Evolutionary conservation across 805 yeast genomes (phyloP), one percentile per base, ranked within the genome.

Genomic region (Myxozyma geophila): DNA sequence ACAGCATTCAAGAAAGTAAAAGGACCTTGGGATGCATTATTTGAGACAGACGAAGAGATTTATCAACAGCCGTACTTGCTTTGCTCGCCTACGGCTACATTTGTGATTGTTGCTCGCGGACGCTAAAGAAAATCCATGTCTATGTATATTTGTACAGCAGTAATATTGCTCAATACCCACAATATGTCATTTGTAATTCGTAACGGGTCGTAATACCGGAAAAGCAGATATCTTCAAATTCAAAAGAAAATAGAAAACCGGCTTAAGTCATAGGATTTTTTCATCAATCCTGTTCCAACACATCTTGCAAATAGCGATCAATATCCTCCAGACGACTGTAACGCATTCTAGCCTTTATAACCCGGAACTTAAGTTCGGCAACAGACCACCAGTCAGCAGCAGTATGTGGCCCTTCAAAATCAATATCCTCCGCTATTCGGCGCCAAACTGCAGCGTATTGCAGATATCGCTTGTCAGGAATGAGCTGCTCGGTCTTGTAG

Each of bases 391-490:
- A 63, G 9, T 55, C 67, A 13, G 44, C 58, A 9, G 64, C 60
- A n/a, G 61, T 47, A 41, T 63, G 67, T n/a, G 64, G 64, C 7
- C 67, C 64, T 36, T 60, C 64, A 41, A 57, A 23, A 50, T 63
- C 67, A 21, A 60, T 63, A 10, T 63, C 64, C 33, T 63, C 67
- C 6, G 64, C 67, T 12, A 63, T 44, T 8, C 60, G 44, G 8
- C 67, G 37, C 67, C 67, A 60, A 8, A 63, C 56, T 21, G 67
- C 64, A 9, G 67, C 67, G 36, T 54, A 60, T 13, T 60, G 67
- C 17, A 63, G 54, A 50, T 63, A 63, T 28, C 64, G 46, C n/a
- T 40, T 35, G 35, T 56, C 55, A 15, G 54, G 54, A 12, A 47
- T 28, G 9, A 33, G 35, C 15, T 39, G 35, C 28, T 21, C 40